A percentile compares a stretch with the other conserved stretches of the same genome.
phyloP scores from a whole-genome alignment of 2,329 filamentous ascomycete species.

The Ustilaginoidea virens region DNA sequence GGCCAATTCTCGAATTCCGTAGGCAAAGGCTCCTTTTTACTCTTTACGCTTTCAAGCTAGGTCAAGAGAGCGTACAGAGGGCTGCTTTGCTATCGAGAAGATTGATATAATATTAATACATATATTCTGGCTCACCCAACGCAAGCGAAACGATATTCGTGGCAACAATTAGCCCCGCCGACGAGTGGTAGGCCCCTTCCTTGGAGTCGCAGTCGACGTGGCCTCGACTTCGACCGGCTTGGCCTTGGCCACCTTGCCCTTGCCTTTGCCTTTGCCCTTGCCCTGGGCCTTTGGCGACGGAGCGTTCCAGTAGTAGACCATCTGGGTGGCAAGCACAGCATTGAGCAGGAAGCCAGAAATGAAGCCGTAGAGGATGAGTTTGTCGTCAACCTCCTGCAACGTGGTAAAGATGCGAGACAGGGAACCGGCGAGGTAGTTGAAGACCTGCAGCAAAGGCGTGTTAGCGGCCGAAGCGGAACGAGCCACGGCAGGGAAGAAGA shows the following conservation, averaged over 20 bases:
- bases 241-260: conserved; percentile 10
- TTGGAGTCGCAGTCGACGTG: conserved; percentile 17
- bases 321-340: conserved; percentile 69
- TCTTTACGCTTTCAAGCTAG: too few species aligned
- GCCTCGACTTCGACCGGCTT: conserved; percentile 12
- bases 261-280: conserved; percentile 21
- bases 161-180: conserved; percentile 28
- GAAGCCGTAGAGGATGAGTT: conserved; percentile 90
- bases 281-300: conserved; percentile 31
- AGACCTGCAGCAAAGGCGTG: conserved; percentile 54
- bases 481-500: not conserved
- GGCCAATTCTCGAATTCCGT: too few species aligned
- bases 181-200: conserved; percentile 27
- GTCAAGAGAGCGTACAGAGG: too few species aligned
- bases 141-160: too few species aligned
- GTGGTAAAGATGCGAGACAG: conserved; percentile 95
- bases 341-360: conserved; percentile 86
- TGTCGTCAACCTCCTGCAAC: conserved; percentile 91
- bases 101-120: too few species aligned
- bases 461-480: too few species aligned
- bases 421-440: conserved; percentile 92
- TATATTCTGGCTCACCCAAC: too few species aligned
- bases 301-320: conserved; percentile 92
- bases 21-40: too few species aligned
- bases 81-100: too few species aligned